Conservation (phyloP, 805 yeast genomes). For the Nakazawaea populi region DNA sequence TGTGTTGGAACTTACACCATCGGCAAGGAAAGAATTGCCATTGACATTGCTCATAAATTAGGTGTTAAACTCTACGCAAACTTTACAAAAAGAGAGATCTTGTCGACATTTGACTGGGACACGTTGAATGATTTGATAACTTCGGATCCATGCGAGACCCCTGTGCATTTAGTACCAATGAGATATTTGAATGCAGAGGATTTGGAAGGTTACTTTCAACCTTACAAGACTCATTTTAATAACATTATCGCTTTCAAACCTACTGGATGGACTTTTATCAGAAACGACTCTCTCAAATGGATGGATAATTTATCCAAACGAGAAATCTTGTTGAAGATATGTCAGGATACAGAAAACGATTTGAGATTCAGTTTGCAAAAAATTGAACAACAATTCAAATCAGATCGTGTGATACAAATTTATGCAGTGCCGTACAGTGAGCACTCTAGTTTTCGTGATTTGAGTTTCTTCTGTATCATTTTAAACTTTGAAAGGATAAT, state of each 20-base stretch:
- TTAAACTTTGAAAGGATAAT: constrained; percentile 49
- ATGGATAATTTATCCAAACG: constrained; percentile 9
- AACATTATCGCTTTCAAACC: constrained; percentile 73
- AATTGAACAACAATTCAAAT: constrained; percentile 26
- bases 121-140: constrained; percentile 33
- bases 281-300: constrained; percentile 15
- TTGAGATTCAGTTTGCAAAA: constrained; percentile 16
- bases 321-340: constrained; percentile 11
- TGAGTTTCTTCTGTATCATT: constrained; percentile 55
- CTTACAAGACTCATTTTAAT: constrained; percentile 41
- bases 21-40: constrained; percentile 86
- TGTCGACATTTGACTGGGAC: constrained; percentile 40
- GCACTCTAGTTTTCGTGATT: constrained; percentile 84
- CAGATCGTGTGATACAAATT: constrained; percentile 32
- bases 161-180: constrained; percentile 74
- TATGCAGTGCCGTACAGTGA: constrained; percentile 85
- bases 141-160: constrained; percentile 38
- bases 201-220: constrained; percentile 44
- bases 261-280: constrained; percentile 81
- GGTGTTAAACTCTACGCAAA: constrained; percentile 51
- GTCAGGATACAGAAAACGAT: constrained; percentile 1
- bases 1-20: constrained; percentile 86
- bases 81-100: constrained; percentile 38
- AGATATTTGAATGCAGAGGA: constrained; percentile 40
- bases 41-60: constrained; percentile 49